These are phyloP conservation scores for Mucor racemosus DNA, from an alignment of 371 early-diverging fungal species.

Conservation along the genomic window DNA sequence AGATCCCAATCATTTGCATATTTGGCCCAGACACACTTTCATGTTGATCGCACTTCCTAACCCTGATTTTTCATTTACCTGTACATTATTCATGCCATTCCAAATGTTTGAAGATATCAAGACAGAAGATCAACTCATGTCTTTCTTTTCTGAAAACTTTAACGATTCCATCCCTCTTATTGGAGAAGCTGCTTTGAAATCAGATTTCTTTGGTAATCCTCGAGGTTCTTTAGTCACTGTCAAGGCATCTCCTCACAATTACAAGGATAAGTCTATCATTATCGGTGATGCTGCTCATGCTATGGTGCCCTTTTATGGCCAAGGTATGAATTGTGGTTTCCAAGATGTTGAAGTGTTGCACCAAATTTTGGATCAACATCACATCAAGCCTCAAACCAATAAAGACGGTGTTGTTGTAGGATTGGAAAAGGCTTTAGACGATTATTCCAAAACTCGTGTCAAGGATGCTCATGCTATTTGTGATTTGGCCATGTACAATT, in stretches of 20 bases:
- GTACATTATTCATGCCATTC: conserved; percentile 96
- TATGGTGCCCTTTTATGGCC: conserved; percentile 97
- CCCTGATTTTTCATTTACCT: conserved; percentile 90
- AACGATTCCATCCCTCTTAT: conserved; percentile 84
- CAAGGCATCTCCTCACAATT: conserved; percentile 89
- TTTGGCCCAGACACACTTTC: conserved; percentile 95
- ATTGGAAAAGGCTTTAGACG: conserved; percentile 67
- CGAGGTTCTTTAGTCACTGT: conserved; percentile 85
- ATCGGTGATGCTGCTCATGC: conserved; percentile 97
- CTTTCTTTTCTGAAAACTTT: conserved; percentile 82
- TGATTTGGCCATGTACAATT: conserved; percentile 94
- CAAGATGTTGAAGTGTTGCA: conserved; percentile 89
- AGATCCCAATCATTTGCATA: conserved; percentile 92
- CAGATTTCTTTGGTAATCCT: conserved; percentile 84
- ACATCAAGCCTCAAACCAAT: conserved; percentile 38
- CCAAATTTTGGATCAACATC: conserved; percentile 62
- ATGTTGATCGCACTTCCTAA: conserved; percentile 98
- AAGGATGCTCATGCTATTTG: conserved; percentile 91
- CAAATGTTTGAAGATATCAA: conserved; percentile 81
- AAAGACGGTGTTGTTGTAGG: conserved; percentile 20
- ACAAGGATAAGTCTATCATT: conserved; percentile 75
- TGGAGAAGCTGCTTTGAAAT: conserved; percentile 68
- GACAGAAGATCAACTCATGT: conserved; percentile 66
- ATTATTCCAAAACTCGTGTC: conserved; percentile 75
- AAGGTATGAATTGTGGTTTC: conserved; percentile 98